phyloP scores from a whole-genome alignment of 441 rosid genomes.

The Cnidoscolus chayamansa region DNA sequence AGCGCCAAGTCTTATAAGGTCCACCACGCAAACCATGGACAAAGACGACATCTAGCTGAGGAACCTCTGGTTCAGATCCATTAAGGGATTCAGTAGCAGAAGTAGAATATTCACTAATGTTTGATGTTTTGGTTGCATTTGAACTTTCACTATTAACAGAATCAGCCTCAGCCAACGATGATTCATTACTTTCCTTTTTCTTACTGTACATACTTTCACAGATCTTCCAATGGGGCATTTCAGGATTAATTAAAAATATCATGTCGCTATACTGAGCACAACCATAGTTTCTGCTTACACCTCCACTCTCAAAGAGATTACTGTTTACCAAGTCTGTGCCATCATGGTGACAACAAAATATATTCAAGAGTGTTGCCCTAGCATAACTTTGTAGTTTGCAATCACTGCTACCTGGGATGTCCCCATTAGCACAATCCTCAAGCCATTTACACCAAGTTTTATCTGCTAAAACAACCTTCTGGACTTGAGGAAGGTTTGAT shows the following conservation, averaged over 20 bases:
- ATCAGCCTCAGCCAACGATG: constrained; percentile 34
- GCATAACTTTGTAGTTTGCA: constrained; percentile 87
- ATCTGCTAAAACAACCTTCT: constrained; percentile 65
- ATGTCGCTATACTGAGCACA: constrained; percentile 73
- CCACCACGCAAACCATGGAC: constrained; percentile 96
- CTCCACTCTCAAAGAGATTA: constrained; percentile 33
- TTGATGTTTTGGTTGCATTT: constrained; percentile 23
- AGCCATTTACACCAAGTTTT: constrained; percentile 82
- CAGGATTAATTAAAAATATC: constrained; percentile 84
- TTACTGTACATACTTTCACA: constrained; percentile 40
- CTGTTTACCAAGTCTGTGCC: constrained; percentile 31
- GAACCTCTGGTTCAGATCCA: constrained; percentile 41
- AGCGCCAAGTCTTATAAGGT: constrained; percentile 94
- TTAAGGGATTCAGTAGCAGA: constrained; percentile 34
- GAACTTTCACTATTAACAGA: constrained; percentile 27
- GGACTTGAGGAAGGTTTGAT: constrained; percentile 74
- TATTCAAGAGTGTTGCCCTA: constrained; percentile 70
- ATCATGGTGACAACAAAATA: constrained; percentile 54
- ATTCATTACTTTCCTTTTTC: constrained; percentile 27
- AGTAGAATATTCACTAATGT: constrained; percentile 28
- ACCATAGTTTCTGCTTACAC: constrained; percentile 33
- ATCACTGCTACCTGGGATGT: constrained; percentile 70
- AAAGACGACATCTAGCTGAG: constrained; percentile 80
- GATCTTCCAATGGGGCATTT: constrained; percentile 76
- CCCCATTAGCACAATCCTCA: constrained; percentile 83